These are phyloP conservation scores for Rhynchosporium agropyri DNA, from an alignment of 2,329 filamentous ascomycete species.

Conservation along the genomic window DNA sequence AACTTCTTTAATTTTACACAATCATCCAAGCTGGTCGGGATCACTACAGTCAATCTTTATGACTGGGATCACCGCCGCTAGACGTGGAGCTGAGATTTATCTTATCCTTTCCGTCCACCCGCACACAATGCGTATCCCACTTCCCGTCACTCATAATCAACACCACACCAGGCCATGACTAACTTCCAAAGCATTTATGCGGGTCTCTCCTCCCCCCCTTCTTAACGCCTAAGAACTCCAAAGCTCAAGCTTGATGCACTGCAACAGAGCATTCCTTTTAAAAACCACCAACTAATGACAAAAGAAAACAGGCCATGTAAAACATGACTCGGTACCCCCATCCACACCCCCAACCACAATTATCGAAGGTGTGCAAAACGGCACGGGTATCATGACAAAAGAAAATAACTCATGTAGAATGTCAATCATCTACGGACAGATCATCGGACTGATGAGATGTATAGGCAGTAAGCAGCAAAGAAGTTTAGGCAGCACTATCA, in stretches of 20 bases:
- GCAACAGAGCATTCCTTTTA: slow-evolving; percentile 37
- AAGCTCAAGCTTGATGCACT: slow-evolving; percentile 39
- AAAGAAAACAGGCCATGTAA: slow-evolving; percentile 23
- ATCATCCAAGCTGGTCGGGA: slow-evolving; percentile 17
- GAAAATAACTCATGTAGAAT: slow-evolving; percentile 28
- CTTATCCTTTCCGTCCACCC: slow-evolving; percentile 24
- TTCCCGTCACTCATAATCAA: neutral
- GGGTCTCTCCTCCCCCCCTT: neutral
- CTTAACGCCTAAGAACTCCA: slow-evolving; percentile 30
- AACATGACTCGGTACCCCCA: slow-evolving; percentile 36
- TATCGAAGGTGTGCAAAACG: slow-evolving; percentile 35
- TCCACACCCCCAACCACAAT: slow-evolving; percentile 18
- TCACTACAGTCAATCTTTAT: slow-evolving; percentile 14
- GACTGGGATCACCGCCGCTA: slow-evolving; percentile 13
- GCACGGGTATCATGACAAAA: slow-evolving; percentile 42
- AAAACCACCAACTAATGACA: slow-evolving; percentile 14
- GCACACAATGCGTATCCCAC: neutral
- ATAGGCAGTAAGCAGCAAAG: slow-evolving; percentile 28
- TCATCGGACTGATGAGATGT: slow-evolving; percentile 17
- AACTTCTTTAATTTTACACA: slow-evolving; percentile 21
- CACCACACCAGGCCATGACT: slow-evolving; percentile 13
- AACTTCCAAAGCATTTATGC: slow-evolving; percentile 13
- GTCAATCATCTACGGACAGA: slow-evolving; percentile 27
- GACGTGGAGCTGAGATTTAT: slow-evolving; percentile 39
- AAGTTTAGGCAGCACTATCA: slow-evolving; percentile 31